These are phyloP conservation scores for Nannochloris sp. DNA, from an alignment of 139 green algal genomes.

Conservation along the genomic window DNA sequence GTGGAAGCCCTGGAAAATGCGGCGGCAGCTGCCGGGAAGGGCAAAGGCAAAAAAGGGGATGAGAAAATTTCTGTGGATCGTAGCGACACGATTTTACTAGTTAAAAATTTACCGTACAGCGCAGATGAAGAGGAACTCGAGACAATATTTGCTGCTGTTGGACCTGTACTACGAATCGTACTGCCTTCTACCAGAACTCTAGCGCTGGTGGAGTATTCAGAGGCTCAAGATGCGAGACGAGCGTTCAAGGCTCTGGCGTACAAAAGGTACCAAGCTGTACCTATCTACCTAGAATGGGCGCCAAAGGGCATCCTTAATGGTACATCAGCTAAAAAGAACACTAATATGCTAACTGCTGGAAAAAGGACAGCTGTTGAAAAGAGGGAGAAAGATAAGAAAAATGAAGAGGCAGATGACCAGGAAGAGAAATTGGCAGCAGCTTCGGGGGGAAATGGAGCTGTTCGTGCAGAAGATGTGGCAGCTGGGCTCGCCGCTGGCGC, in stretches of 20 bases:
- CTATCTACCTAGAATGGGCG: conserved; percentile 97
- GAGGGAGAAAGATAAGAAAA: not conserved
- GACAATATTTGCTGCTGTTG: conserved; percentile 46
- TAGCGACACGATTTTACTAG: conserved; percentile 60
- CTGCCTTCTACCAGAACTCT: conserved; percentile 79
- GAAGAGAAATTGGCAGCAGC: not conserved
- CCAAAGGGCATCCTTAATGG: conserved; percentile 71
- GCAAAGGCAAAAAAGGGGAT: not conserved
- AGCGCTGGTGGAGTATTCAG: conserved; percentile 82
- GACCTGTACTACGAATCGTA: conserved; percentile 63
- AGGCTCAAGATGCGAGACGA: conserved; percentile 46
- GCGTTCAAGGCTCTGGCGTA: conserved; percentile 87
- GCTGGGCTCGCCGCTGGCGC: not conserved
- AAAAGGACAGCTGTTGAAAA: too few relatives aligned
- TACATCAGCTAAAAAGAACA: conserved; percentile 7
- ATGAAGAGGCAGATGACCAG: not conserved
- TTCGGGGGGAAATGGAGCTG: not conserved
- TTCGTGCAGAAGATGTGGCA: conserved; percentile 2
- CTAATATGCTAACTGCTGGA: too few relatives aligned
- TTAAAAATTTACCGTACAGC: conserved; percentile 95
- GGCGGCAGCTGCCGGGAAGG: conserved; percentile 51
- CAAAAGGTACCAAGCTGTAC: conserved; percentile 90
- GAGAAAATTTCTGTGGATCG: conserved; percentile 40
- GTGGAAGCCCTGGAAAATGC: conserved; percentile 67
- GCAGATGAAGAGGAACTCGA: conserved; percentile 56